Conservation (phyloP, 2,329 filamentous ascomycete genomes). For the Hypomyces rosellus region DNA sequence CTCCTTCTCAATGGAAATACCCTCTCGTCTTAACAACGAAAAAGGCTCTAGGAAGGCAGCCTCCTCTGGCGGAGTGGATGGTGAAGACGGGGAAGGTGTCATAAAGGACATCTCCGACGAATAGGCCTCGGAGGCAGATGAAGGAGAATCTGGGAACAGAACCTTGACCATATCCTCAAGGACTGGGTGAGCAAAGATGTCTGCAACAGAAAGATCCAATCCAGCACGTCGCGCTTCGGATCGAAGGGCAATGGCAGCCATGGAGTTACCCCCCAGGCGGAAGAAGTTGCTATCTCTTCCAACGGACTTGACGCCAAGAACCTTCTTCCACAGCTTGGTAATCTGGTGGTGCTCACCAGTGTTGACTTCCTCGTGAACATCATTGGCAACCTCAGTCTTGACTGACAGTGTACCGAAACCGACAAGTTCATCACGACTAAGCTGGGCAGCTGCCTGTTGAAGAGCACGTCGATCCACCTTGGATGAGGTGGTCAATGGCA, state of each 20-base stretch:
- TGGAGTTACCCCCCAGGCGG: slow-evolving; percentile 4
- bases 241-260: slow-evolving; percentile 1
- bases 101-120: not conserved
- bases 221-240: not conserved
- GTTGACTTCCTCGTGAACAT: not conserved
- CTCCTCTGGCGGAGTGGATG: not conserved
- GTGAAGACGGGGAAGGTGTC: not conserved
- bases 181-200: slow-evolving; percentile 2
- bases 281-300: not conserved
- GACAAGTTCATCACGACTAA: slow-evolving; percentile 1
- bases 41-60: too few species aligned
- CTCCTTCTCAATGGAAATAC: not conserved
- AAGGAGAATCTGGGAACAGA: too few species aligned
- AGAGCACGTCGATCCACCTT: slow-evolving; percentile 12
- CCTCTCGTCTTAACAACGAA: too few species aligned
- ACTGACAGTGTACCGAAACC: not conserved
- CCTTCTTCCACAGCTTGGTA: not conserved
- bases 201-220: not conserved
- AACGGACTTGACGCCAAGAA: not conserved
- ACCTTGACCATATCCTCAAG: not conserved
- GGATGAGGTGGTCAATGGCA: slow-evolving; percentile 10
- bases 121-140: too few species aligned
- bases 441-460: slow-evolving; percentile 1
- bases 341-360: not conserved
- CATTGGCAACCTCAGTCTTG: not conserved